Evolutionary conservation across 1,139 yeast genomes (phyloP).

Genomic region (Diutina sp.): DNA sequence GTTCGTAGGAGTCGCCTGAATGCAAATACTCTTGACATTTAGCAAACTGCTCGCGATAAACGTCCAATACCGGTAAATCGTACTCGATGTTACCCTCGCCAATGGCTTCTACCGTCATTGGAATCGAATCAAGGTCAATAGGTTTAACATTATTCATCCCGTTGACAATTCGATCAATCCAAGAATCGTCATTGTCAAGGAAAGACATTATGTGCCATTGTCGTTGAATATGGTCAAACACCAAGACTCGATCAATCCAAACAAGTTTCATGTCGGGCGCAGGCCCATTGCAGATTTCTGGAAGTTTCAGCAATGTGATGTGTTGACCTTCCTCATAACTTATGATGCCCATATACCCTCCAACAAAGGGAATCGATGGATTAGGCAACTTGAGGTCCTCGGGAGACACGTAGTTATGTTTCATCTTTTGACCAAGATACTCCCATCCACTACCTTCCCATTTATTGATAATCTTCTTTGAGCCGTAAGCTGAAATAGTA

Average conservation of each 20-base stretch:
- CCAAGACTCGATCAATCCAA: constrained; percentile 53
- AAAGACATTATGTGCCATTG: constrained; percentile 47
- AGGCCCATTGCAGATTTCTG: constrained; percentile 14
- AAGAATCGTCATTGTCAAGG: constrained; percentile 15
- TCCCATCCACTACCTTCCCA: background rate
- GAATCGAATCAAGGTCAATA: constrained; percentile 11
- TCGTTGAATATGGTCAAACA: constrained; percentile 35
- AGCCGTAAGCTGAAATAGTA: background rate
- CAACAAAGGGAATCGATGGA: constrained; percentile 48
- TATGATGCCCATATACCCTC: constrained; percentile 77
- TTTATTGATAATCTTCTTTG: no score
- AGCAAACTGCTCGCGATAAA: constrained; percentile 44
- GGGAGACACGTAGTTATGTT: constrained; percentile 3
- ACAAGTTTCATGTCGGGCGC: constrained; percentile 69
- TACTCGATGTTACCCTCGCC: constrained; percentile 18
- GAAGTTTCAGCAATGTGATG: constrained; percentile 19
- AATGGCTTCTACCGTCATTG: constrained; percentile 16
- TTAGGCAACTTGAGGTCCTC: constrained; percentile 2
- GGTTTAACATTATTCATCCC: constrained; percentile 6
- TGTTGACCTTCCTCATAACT: constrained; percentile 77
- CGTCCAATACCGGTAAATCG: constrained; percentile 38
- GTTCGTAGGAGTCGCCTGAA: constrained; percentile 87
- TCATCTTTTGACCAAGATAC: background rate
- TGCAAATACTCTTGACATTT: constrained; percentile 58
- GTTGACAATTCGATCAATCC: constrained; percentile 6